Percentiles rank a stretch among this genome's conserved stretches.
These are phyloP conservation scores for Amanita jacksonii DNA, from an alignment of 768 basidiomycete genomes.

Conservation along the genomic window DNA sequence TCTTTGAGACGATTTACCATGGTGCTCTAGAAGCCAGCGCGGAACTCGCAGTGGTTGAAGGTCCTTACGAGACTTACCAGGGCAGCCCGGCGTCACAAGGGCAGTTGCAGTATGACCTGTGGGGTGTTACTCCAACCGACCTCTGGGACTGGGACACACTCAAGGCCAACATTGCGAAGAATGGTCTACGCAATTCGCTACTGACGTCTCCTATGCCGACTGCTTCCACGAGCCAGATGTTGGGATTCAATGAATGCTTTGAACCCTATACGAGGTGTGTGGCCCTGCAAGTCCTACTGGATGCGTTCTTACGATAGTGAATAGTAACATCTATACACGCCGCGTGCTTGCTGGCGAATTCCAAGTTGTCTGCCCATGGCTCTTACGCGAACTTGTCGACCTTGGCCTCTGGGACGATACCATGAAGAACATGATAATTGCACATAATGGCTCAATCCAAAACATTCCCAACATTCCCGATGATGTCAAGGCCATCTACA, in stretches of 20 bases:
- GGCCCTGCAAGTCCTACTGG: constrained; percentile 10
- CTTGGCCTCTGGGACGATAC: constrained; percentile 93
- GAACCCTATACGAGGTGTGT: constrained; percentile 89
- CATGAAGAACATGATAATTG: constrained; percentile 99
- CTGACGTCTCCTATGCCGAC: constrained; percentile 98
- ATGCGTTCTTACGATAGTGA: not conserved
- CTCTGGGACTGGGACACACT: constrained; percentile 92
- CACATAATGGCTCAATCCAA: constrained; percentile 84
- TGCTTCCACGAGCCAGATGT: constrained; percentile 95
- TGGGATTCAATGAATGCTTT: constrained; percentile 98
- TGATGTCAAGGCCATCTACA: constrained; percentile 95
- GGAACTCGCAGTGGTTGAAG: constrained; percentile 73
- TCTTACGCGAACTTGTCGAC: constrained; percentile 95
- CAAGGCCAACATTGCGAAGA: constrained; percentile 75
- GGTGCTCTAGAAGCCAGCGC: constrained; percentile 84
- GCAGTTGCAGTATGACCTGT: constrained; percentile 88
- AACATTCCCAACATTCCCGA: constrained; percentile 83
- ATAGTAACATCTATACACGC: constrained; percentile 95
- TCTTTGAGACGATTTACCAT: constrained; percentile 99
- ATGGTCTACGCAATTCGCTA: constrained; percentile 85
- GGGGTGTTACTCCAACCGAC: constrained; percentile 82
- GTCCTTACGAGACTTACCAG: constrained; percentile 81
- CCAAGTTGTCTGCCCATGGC: constrained; percentile 98
- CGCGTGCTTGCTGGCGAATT: constrained; percentile 99
- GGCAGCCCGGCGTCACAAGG: constrained; percentile 89